These are phyloP conservation scores for Solanum arcanum DNA, from an alignment of 257 asterid species.

Conservation along the genomic window DNA sequence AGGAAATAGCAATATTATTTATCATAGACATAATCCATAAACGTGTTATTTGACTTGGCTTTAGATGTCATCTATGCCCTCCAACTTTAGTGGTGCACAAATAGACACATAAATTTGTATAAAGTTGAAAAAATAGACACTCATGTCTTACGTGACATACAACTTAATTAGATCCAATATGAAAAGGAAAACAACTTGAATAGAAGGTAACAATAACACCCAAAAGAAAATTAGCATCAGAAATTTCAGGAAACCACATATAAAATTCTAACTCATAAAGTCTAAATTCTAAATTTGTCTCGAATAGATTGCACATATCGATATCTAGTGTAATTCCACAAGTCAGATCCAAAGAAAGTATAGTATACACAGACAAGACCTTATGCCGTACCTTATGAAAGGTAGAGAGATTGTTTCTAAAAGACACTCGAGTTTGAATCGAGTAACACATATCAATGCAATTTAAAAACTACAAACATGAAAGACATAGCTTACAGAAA, in stretches of 20 bases:
- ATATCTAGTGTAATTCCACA: background rate
- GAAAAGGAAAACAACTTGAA: background rate
- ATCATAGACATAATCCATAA: no score
- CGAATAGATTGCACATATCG: background rate
- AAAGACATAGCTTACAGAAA: background rate
- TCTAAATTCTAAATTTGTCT: no score
- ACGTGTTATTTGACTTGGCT: background rate
- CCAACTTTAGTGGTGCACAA: background rate
- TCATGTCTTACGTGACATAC: accelerated
- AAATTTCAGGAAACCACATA: background rate
- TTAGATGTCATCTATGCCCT: background rate
- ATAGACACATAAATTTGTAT: no score
- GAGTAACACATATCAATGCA: background rate
- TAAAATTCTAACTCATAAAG: no score
- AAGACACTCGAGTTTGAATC: background rate
- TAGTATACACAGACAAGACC: background rate
- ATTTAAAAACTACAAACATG: background rate
- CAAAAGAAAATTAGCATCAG: background rate
- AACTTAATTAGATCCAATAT: background rate
- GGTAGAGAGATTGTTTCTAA: background rate
- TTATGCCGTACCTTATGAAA: background rate
- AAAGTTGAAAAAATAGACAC: background rate
- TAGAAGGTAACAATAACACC: background rate
- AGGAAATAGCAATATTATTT: background rate
- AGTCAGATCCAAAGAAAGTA: background rate